These are phyloP conservation scores for Scorias spongiosa DNA, from an alignment of 2,329 filamentous ascomycete genomes.

Conservation along the genomic window DNA sequence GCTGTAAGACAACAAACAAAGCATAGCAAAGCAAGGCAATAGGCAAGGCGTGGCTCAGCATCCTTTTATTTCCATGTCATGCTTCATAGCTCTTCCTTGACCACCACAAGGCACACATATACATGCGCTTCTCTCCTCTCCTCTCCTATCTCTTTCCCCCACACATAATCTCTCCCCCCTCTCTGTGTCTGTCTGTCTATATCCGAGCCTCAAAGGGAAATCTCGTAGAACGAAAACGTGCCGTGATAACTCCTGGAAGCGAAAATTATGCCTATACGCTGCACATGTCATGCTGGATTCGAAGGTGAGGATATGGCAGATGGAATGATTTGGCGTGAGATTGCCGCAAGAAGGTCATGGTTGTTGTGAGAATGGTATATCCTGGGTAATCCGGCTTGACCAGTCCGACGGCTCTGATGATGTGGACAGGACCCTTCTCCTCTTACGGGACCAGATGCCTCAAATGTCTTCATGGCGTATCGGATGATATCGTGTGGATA, in stretches of 20 bases:
- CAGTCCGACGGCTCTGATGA: background rate
- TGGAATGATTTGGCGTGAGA: background rate
- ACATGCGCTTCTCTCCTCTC: background rate
- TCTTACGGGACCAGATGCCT: background rate
- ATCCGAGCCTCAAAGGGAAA: background rate
- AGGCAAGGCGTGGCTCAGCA: background rate
- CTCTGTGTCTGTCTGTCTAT: too few species aligned
- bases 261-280: too few species aligned
- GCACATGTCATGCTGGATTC: too few species aligned
- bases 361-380: background rate
- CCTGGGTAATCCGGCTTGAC: background rate
- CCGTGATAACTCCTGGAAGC: too few species aligned
- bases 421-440: background rate
- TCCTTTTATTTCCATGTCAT: background rate
- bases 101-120: background rate
- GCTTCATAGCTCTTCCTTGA: background rate
- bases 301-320: too few species aligned
- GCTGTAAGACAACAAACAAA: background rate
- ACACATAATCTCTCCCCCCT: too few species aligned
- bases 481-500: background rate
- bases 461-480: too few species aligned
- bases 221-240: too few species aligned
- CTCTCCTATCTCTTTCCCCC: background rate
- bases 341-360: background rate
- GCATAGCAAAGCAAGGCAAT: background rate